Evolutionary conservation across 2,329 filamentous ascomycete species (phyloP).

Genomic region (Plenodomus lindquistii): DNA sequence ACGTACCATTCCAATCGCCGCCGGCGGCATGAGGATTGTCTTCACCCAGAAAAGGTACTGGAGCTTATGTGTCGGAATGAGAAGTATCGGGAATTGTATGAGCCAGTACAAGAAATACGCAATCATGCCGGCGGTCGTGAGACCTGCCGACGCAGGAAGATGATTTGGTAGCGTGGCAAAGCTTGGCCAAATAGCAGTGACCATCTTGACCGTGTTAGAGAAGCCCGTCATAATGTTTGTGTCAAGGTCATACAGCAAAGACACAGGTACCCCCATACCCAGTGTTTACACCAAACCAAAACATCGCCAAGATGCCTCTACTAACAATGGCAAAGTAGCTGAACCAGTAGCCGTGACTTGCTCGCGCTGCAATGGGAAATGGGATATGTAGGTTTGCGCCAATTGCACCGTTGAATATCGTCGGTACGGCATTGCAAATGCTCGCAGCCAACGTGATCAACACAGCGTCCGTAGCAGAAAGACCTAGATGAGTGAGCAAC

Average conservation of each 20-base stretch:
- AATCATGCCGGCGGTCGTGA: constrained; percentile 38
- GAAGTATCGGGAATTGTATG: constrained; percentile 20
- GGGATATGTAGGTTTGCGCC: constrained; percentile 15
- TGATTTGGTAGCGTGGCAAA: constrained; percentile 47
- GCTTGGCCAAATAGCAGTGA: constrained; percentile 18
- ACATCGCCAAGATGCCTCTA: constrained; percentile 14
- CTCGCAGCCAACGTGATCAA: constrained; percentile 35
- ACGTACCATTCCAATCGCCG: constrained; percentile 11
- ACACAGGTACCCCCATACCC: constrained; percentile 14
- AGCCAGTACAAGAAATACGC: constrained; percentile 25
- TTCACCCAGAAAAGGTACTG: constrained; percentile 15
- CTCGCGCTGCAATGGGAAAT: constrained; percentile 14
- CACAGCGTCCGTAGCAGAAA: constrained; percentile 26
- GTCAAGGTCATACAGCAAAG: constrained; percentile 8
- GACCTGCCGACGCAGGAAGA: constrained; percentile 45
- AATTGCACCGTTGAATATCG: constrained; percentile 22
- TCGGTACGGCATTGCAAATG: constrained; percentile 21
- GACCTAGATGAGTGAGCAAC: constrained; percentile 34
- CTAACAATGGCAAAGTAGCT: constrained; percentile 15
- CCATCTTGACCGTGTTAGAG: constrained; percentile 1
- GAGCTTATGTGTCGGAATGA: constrained; percentile 24
- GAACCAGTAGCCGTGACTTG: constrained; percentile 16
- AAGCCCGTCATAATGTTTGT: background rate
- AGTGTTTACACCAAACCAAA: constrained; percentile 19
- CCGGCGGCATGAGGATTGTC: constrained; percentile 6